Evolutionary conservation across 2,329 filamentous ascomycete genomes (phyloP), one percentile per base, ranked within the genome.

Genomic region (Metarhizium album): DNA sequence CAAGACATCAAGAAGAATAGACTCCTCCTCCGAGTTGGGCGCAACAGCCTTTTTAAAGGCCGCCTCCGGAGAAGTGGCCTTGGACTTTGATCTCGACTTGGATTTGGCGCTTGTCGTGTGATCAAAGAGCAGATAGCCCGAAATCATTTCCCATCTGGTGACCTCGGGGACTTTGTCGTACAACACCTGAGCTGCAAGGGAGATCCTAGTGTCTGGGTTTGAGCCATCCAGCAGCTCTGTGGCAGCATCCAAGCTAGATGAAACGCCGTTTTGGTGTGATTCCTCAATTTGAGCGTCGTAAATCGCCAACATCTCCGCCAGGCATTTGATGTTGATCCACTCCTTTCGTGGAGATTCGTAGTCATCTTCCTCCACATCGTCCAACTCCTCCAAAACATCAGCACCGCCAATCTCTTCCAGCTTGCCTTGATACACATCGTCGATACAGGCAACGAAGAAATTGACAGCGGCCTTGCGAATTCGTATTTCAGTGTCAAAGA

Each of bases 271-370:
- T 51, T 65, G 59, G 33, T 82, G 70, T 29, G 80, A 77, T 38
- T 80, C 76, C 47, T 79, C 74, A 42, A 83, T 74, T 58, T 87
- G 83, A 5, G 78, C 74, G 62, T 96, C 89, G 61, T 96, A 97
- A 9, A 81, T 79, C 31, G 86, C 79, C 24, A 98, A 74, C 11
- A 87, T 85, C 65, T 95, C 89, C 2, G 86, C 87, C 14, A 98
- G 74, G 57, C 86, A 91, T 69, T 97, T 98, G 63, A 94, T 81
- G 62, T 87, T 89, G 59, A 97, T 80, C 93, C 93, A 98, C 55
- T 86, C 84, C 45, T 82, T 74, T 54, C 86, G 83, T 2, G 90
- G 87, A 2, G 82, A 81, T 49, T 87, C 83, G 54, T 82, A 87
- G 56, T 90, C 84, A 13, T 90, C 85, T 16, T 86, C 83, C n/a